These are phyloP conservation scores for Pichia kudriavzevii DNA, from an alignment of 1,139 yeast species.

Conservation along the genomic window DNA sequence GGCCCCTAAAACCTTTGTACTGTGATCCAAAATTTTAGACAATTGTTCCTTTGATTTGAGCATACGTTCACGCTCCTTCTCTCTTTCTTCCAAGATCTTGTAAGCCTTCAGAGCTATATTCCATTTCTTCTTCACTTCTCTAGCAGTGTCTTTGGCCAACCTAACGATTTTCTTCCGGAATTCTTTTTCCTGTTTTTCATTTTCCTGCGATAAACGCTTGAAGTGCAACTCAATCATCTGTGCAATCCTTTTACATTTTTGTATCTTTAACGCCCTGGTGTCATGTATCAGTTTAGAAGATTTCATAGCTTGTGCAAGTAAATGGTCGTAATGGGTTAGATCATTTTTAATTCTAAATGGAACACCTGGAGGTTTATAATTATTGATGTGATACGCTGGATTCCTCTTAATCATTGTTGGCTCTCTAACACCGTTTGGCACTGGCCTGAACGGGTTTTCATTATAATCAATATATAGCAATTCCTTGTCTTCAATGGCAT, in stretches of 20 bases:
- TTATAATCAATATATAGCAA: slow-evolving; percentile 37
- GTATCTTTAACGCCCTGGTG: slow-evolving; percentile 54
- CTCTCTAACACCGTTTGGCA: slow-evolving; percentile 28
- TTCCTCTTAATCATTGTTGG: slow-evolving; percentile 31
- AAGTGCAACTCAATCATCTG: slow-evolving; percentile 83
- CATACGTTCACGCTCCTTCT: slow-evolving; percentile 63
- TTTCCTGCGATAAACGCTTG: slow-evolving; percentile 79
- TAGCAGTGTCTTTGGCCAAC: slow-evolving; percentile 71
- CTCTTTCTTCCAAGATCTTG: slow-evolving; percentile 41
- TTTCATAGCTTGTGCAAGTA: slow-evolving; percentile 67
- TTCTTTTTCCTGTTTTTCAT: slow-evolving; percentile 69
- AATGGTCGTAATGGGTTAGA: slow-evolving; percentile 60
- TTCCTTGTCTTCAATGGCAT: slow-evolving; percentile 47
- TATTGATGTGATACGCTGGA: slow-evolving; percentile 21
- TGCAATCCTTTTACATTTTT: slow-evolving; percentile 67
- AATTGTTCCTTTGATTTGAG: slow-evolving; percentile 81
- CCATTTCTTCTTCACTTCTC: slow-evolving; percentile 90
- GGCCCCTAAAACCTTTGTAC: slow-evolving; percentile 83
- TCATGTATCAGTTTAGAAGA: slow-evolving; percentile 69
- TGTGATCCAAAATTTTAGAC: slow-evolving; percentile 82
- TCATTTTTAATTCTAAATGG: slow-evolving; percentile 36
- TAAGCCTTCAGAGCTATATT: slow-evolving; percentile 80
- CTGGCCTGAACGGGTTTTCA: slow-evolving; percentile 28
- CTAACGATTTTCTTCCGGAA: slow-evolving; percentile 59
- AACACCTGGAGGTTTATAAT: slow-evolving; percentile 34